Conservation (phyloP, 768 basidiomycete species). For the Pulveroboletus sp. region DNA sequence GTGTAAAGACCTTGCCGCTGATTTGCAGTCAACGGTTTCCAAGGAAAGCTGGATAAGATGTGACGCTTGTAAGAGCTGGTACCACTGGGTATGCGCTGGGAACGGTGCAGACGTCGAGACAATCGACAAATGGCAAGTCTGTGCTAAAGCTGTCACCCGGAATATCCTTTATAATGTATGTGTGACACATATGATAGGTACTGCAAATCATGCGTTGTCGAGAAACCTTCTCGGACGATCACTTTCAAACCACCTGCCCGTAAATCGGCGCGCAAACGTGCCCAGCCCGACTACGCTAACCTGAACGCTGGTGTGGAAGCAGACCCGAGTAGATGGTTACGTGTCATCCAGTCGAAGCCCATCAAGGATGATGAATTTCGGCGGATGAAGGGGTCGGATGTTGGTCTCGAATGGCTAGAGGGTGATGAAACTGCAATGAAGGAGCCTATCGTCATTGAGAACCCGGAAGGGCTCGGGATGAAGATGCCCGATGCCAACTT, state of each 20-base stretch:
- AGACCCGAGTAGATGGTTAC: conserved; percentile 62
- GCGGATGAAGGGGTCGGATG: conserved; percentile 61
- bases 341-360: conserved; percentile 64
- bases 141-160: conserved; percentile 9
- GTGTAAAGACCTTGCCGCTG: conserved; percentile 38
- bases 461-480: conserved; percentile 83
- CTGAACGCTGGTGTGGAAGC: conserved; percentile 63
- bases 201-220: conserved; percentile 60
- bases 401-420: conserved; percentile 75
- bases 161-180: conserved; percentile 12
- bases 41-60: conserved; percentile 84
- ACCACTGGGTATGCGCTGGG: conserved; percentile 79
- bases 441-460: conserved; percentile 81
- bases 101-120: conserved; percentile 60
- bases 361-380: conserved; percentile 64
- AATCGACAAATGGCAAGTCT: conserved; percentile 74
- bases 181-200: conserved; percentile 49
- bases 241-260: conserved; percentile 77
- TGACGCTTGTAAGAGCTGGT: conserved; percentile 80
- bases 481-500: conserved; percentile 75
- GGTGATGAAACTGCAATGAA: conserved; percentile 68
- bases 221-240: conserved; percentile 59
- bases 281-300: conserved; percentile 76
- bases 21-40: conserved; percentile 37
- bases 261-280: conserved; percentile 76